phyloP scores from a whole-genome alignment of 2,329 filamentous ascomycete genomes.

The Clarireedia hainanense region DNA sequence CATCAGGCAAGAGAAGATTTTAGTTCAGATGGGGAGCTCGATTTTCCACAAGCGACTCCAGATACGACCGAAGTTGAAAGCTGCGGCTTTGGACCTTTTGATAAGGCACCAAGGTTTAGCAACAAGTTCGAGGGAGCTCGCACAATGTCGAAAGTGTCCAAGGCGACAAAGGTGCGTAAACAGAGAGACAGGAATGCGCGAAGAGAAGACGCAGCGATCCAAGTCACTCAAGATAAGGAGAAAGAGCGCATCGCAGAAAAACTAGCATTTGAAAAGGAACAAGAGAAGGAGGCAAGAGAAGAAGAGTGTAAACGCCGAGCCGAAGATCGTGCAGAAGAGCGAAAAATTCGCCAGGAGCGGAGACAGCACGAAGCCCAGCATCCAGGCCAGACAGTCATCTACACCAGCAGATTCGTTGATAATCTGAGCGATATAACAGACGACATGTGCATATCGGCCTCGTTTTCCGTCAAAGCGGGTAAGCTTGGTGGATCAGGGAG shows the following conservation, averaged over 20 bases:
- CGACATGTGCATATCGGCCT: background rate
- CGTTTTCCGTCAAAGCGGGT: background rate
- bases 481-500: slow-evolving; percentile 4
- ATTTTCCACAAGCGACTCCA: background rate
- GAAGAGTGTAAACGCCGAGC: background rate
- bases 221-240: background rate
- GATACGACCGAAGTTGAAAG: background rate
- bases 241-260: background rate
- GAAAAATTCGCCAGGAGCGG: background rate
- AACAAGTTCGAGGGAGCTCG: background rate
- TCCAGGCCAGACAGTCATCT: background rate
- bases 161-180: background rate
- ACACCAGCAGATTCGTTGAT: background rate
- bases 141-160: background rate
- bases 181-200: background rate
- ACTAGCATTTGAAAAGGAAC: background rate
- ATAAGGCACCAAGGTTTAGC: background rate
- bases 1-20: too few relatives aligned
- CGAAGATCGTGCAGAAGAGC: background rate
- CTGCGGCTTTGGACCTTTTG: background rate
- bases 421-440: background rate
- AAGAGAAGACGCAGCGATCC: background rate
- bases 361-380: background rate
- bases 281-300: background rate
- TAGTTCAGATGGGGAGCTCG: background rate